A percentile compares a stretch with the other conserved stretches of the same genome.
These are phyloP conservation scores for Cornus florida DNA, from an alignment of 148 eudicot genomes.

Conservation along the genomic window DNA sequence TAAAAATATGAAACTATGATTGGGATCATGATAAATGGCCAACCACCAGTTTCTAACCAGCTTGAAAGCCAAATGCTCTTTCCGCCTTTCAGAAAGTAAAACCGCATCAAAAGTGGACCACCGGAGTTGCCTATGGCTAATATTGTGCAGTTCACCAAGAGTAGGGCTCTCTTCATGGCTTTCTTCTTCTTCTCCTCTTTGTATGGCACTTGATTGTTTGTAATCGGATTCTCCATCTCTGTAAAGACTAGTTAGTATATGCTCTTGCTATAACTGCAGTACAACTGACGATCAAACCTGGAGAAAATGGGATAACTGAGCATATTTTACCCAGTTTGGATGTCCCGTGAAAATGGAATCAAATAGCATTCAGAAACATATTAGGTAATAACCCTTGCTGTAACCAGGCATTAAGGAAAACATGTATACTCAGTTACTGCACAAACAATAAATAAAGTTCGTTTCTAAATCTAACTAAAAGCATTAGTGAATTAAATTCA, in stretches of 20 bases:
- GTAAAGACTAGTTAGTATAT: no score
- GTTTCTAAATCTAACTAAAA: no score
- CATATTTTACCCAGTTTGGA: no score
- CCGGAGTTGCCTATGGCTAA: slow-evolving; percentile 3
- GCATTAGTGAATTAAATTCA: no score
- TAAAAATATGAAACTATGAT: background rate
- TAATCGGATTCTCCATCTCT: background rate
- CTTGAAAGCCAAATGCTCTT: slow-evolving; percentile 6
- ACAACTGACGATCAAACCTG: no score
- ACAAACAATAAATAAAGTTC: no score
- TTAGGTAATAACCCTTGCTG: no score
- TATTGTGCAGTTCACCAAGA: background rate
- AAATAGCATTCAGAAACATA: background rate
- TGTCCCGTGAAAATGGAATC: no score
- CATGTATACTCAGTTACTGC: no score
- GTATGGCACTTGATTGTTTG: background rate
- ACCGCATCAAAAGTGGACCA: slow-evolving; percentile 8
- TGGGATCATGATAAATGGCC: slow-evolving; percentile 2
- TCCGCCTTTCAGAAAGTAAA: slow-evolving; percentile 14
- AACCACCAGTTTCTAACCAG: slow-evolving; percentile 12
- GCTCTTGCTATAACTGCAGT: no score
- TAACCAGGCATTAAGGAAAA: no score
- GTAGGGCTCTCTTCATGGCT: background rate
- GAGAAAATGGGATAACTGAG: no score
- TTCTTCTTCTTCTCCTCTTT: background rate